Base-by-base conservation (phyloP, 176 grass and related monocot species). In the Carex parvula region DNA sequence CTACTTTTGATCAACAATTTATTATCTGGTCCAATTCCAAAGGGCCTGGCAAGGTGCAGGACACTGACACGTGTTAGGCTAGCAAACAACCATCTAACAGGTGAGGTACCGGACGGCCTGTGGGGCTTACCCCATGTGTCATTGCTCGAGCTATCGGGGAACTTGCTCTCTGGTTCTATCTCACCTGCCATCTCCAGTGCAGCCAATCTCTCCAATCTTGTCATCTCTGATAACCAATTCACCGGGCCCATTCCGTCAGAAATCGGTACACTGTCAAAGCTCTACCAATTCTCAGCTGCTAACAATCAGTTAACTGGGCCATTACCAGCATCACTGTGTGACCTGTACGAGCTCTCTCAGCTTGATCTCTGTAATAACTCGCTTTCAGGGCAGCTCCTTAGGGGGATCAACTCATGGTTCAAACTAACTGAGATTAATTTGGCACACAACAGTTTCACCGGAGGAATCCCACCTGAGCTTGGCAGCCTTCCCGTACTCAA, bases 361-460 rank as follows among this genome's bases (percentile, higher is more conserved):
- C 84, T 99, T 17, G 90, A 94, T 78, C 58, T 99, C 42, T 90
- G 84, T 21, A 87, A 89, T 46, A 99, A 99, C 57, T 99, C 90
- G 2, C 57, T 99, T 7, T 89, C 93, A 0, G 93, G 96, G 10
- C 83, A 88, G 80, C 83, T 99, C 14, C 93, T 88, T 6, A 41
- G 6, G 9, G 79, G 67, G 2, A 16, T 95, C 46, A 62, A 81
- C 35, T 84, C 59, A 62, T 64, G 83, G 65, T 89, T 88, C 73
- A 85, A 61, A 20, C 66, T 99, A 59, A 13, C 65, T 14, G 70
- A 80, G 21, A 4, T 99, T 62, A 48, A 89, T 77, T 90, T 99
- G 55, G 89, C 93, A 1, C 14, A 89, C 5, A 99, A 99, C 64
- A 68, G 71, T 53, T 81, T 99, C 55, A 82, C 76, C 8, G 96